Base-by-base conservation (phyloP, 2,329 filamentous ascomycete genomes). In the Annulohypoxylon truncatum region DNA sequence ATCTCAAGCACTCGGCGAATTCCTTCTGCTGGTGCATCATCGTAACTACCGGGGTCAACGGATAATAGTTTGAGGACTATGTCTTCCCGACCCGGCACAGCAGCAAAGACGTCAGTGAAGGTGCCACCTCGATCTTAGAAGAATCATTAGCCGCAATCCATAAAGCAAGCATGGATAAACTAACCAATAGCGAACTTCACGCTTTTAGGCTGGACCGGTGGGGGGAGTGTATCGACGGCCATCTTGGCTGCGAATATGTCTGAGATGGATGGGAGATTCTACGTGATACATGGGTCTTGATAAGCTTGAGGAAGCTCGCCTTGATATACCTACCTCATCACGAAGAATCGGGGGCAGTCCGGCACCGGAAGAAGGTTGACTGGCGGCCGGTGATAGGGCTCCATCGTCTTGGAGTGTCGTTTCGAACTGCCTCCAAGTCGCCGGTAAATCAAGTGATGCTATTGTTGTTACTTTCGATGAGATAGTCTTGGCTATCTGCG, bases 11-110 rank as follows among this genome's bases (percentile, higher is more conserved):
- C 82, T 5, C 90, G 84, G 7, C 90, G 84, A 57, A 92, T 91
- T 15, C 89, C 90, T 80, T 92, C 90, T 13, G 91, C 82, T 0
- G 90, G 90, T 1, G 90, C 90, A 79, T 92, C 90, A 40, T 87
- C 81, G 76, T 92, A 92, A 76, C 91, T 92, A 28, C 82, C 79
- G 0, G 90, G 90, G 72, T 93, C 90, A 69, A 91, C 91, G 0
- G 91, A 93, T 10, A 94, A 83, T 0, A 94, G 82, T 76, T 93
- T 93, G 77, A 93, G 90, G 54, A 92, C 80, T 50, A 92, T 83
- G 67, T 92, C 88, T 75, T 92, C 88, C 84, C 84, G 20, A 87
- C 87, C 3, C 82, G 86, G 61, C 33, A 89, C 89, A 4, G 89
- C 87, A 33, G 66, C 68, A 31, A 67, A 70, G 44, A 68, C 64